Evolutionary conservation across 139 green algal genomes (phyloP), one percentile per base, ranked within the genome.

Genomic region (Tetraselmis chui): DNA sequence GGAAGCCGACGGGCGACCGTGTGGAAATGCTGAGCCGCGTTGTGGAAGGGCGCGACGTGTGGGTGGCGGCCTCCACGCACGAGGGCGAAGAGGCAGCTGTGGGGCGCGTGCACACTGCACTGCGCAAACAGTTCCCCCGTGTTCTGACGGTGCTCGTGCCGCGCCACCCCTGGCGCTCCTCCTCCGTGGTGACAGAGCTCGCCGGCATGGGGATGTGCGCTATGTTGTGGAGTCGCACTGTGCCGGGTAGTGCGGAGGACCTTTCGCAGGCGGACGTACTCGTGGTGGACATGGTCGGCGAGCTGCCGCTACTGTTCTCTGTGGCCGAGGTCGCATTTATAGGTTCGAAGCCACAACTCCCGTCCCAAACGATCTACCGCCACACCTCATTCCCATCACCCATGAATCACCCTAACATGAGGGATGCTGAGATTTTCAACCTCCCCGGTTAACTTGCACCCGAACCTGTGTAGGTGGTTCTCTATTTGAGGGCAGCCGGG

Each of bases 91-190:
- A 91, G 58, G 78, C 27, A 30, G 74, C 75, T 25, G 83, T 86
- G 5, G 86, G 29, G 0, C 31, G 82, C 23, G 76, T 86, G n/a
- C 89, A 93, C 78, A 25, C 29, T 0, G 31, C 27, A 28, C 81
- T 93, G 29, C 30, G 32, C 2, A 29, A 29, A 2, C 78, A 84
- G 25, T 83, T 85, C 81, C 83, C 75, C 2, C 31, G 75, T 23
- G 78, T 91, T 76, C 82, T 90, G 77, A 92, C 87, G 0, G 25
- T 91, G 31, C 25, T 93, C 24, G 84, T 84, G 80, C 88, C 86
- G 0, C 59, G 32, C 27, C 30, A 83, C 1, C 2, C 80, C 1
- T 67, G 5, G 30, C 78, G 83, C 31, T 85, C 75, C 28, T 22
- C 32, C 1, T 58, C 2, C 29, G 80, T 83, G 58, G 29, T 23